These are phyloP conservation scores for Sisymbrium altissimum DNA, from an alignment of 345 rosid genomes.

Conservation along the genomic window DNA sequence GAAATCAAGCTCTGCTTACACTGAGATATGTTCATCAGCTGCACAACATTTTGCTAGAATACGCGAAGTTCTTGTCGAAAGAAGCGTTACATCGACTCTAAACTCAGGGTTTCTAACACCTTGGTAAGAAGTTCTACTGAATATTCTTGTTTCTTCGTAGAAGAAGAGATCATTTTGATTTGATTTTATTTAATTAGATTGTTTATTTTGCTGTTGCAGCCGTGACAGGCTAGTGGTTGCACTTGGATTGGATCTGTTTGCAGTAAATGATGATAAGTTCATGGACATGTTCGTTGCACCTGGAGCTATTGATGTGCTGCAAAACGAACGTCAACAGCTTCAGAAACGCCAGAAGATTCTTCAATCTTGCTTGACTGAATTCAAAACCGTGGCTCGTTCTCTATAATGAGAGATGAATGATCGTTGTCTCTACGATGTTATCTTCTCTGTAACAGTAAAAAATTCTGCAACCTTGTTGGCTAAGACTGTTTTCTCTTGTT, in stretches of 20 bases:
- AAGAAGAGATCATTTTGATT: not conserved
- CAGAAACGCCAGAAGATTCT: conserved; percentile 88
- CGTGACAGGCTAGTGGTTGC: conserved; percentile 80
- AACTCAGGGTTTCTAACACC: conserved; percentile 95
- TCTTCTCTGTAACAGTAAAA: conserved; percentile 11
- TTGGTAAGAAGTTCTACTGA: conserved; percentile 53
- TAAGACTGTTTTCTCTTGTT: too few relatives aligned
- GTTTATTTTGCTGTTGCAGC: conserved; percentile 30
- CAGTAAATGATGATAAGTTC: conserved; percentile 82
- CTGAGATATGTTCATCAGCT: conserved; percentile 83
- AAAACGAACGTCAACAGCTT: conserved; percentile 65
- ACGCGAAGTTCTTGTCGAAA: conserved; percentile 87
- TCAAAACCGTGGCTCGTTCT: conserved; percentile 68
- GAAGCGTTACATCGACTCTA: conserved; percentile 81
- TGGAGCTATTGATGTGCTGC: conserved; percentile 74
- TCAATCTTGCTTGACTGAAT: conserved; percentile 82
- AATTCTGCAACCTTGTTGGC: not conserved
- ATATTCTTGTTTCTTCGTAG: not conserved
- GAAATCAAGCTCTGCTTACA: conserved; percentile 66
- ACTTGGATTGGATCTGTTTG: conserved; percentile 81
- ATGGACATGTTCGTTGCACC: conserved; percentile 97
- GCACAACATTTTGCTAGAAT: conserved; percentile 90
- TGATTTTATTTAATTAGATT: not conserved
- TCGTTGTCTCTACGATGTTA: conserved; percentile 28
- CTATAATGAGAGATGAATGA: conserved; percentile 40